These are phyloP conservation scores for Durusdinium trenchii DNA, from an alignment of 73 alveolate genomes.

Conservation along the genomic window DNA sequence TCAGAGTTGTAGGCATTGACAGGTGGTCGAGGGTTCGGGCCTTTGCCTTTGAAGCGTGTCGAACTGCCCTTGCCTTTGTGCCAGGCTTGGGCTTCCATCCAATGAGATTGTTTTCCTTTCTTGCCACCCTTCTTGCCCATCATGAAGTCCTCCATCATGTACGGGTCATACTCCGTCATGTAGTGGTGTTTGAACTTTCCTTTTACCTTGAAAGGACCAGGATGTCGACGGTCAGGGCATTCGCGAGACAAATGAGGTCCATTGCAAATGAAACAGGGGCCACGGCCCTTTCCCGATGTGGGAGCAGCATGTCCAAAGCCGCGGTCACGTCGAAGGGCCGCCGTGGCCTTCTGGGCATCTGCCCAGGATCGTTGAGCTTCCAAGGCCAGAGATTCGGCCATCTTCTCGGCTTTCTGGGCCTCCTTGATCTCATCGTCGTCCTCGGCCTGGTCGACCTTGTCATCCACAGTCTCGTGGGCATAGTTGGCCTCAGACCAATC, in stretches of 20 bases:
- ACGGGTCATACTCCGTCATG: not conserved
- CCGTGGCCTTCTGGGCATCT: too few species aligned
- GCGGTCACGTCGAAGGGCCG: not conserved
- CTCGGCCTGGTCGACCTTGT: not conserved
- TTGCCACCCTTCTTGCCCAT: too few species aligned
- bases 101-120: not conserved
- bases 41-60: too few species aligned
- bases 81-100: conserved; percentile 17
- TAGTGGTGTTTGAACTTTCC: not conserved
- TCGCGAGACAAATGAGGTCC: not conserved
- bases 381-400: not conserved
- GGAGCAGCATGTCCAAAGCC: not conserved
- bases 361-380: too few species aligned
- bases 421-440: not conserved
- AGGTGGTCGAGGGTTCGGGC: too few species aligned
- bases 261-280: not conserved
- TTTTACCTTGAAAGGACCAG: not conserved
- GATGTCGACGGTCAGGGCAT: conserved; percentile 2
- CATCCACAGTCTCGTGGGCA: too few species aligned
- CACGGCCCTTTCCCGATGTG: not conserved
- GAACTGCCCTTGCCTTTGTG: not conserved
- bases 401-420: conserved; percentile 11
- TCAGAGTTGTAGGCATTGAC: conserved; percentile 18
- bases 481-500: too few species aligned
- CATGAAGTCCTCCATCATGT: not conserved